Conservation (phyloP, 331 rosid genomes). For the Pyrus hybrid region DNA sequence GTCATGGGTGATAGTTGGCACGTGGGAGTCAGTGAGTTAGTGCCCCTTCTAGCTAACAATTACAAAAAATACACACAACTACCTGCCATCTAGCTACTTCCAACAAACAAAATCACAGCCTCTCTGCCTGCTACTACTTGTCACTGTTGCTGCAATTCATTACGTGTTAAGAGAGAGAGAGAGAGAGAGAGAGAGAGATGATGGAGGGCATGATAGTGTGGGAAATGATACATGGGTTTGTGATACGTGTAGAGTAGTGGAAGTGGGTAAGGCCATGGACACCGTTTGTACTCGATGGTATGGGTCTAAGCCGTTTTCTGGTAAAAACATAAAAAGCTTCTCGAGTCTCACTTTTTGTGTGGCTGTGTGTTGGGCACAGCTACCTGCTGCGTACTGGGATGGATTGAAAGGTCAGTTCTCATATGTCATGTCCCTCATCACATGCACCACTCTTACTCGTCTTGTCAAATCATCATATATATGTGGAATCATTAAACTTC, state of each 20-base stretch:
- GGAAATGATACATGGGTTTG: not conserved
- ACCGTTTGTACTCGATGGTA: conserved; percentile 1
- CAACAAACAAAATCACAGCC: not conserved
- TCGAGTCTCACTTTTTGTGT: not conserved
- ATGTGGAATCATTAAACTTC: conserved; percentile 7
- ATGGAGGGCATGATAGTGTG: not conserved
- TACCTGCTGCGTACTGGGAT: not conserved
- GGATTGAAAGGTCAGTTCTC: conserved; percentile 11
- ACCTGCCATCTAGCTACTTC: not conserved
- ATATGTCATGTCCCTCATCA: conserved; percentile 23
- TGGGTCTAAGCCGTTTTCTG: conserved; percentile 23
- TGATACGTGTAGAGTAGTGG: conserved; percentile 10
- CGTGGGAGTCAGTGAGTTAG: conserved; percentile 45
- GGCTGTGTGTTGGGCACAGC: not conserved
- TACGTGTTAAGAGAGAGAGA: not conserved
- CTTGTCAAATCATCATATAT: conserved; percentile 39
- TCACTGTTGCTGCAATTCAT: no score
- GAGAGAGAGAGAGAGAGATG: not conserved
- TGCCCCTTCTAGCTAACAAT: not conserved
- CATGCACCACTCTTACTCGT: conserved; percentile 20
- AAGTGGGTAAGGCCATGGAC: not conserved
- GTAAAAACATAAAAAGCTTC: not conserved
- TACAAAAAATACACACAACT: not conserved
- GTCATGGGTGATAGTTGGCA: conserved; percentile 10
- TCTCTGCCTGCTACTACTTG: no score